Evolutionary conservation across 257 asterid species (phyloP), one percentile per base, ranked within the genome.

Genomic region (Solanum megistacrolobum): DNA sequence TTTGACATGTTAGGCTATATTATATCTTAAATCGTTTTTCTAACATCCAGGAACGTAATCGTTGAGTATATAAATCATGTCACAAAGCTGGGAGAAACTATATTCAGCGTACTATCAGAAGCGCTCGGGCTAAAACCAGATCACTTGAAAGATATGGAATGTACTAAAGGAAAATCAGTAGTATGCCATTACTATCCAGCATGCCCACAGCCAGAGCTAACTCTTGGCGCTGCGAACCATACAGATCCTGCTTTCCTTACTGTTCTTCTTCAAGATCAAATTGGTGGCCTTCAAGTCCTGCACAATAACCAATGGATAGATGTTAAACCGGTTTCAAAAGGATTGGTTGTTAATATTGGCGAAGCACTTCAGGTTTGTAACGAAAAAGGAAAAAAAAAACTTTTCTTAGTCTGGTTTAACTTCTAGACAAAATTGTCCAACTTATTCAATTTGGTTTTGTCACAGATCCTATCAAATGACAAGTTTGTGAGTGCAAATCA

Each of bases 211-310:
- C 96, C 98, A 6, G 96, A 95, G 76, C 91, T 91, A 29, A 92
- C 98, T 4, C 14, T 94, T 85, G 98, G 98, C 52, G 87, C 93
- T 3, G 87, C 87, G 89, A 92, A 84, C 11, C 98, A 96, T 92
- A 92, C 98, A 6, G 98, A 96, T 87, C 92, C 96, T n/a, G 83
- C 93, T 5, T 87, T 94, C 89, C 32, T 96, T n/a, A 94, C 98
- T 2, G 23, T 96, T 90, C 95, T 96, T 38, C 86, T 94, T 7
- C 98, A 96, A 41, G 96, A 94, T 81, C 95, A 93, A 36, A 90
- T 92, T 1, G 96, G 98, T 12, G 98, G 98, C 87, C 98, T 96
- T 86, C 98, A 94, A 78, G 92, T 92, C 78, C 85, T 96, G 81
- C 96, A 93, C 35, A 86, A 92, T 7, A 90, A 92, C 73, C 93